These are phyloP conservation scores for Xanthoconium separans DNA, from an alignment of 1,284 basidiomycete species.

Conservation along the genomic window DNA sequence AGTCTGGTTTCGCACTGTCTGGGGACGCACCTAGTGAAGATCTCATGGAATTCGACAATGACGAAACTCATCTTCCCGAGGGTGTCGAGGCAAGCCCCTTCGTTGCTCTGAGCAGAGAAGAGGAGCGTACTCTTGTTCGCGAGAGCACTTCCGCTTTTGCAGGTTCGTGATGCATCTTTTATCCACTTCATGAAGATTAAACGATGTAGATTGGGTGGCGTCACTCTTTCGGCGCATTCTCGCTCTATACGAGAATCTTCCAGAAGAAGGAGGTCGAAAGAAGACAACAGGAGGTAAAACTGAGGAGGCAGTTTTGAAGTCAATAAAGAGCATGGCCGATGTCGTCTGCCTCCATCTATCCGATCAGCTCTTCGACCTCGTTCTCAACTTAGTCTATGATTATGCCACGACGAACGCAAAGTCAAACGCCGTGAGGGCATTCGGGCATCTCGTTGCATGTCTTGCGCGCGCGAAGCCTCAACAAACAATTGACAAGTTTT, in stretches of 20 bases:
- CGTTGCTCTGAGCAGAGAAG: constrained; percentile 56
- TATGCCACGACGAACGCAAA: constrained; percentile 87
- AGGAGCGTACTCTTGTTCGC: constrained; percentile 72
- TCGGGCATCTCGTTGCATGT: constrained; percentile 87
- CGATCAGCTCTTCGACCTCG: constrained; percentile 83
- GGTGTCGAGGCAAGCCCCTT: constrained; percentile 53
- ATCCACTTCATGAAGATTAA: constrained; percentile 10
- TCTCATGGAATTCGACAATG: constrained; percentile 52
- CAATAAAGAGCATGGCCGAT: constrained; percentile 82
- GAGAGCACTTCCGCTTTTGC: constrained; percentile 82
- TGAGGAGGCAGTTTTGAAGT: constrained; percentile 82
- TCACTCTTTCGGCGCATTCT: constrained; percentile 87
- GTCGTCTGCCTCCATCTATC: constrained; percentile 88
- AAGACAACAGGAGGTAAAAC: constrained; percentile 84
- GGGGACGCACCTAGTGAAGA: constrained; percentile 53
- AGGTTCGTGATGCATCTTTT: constrained; percentile 42
- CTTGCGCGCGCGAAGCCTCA: constrained; percentile 80
- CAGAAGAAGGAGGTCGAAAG: constrained; percentile 86
- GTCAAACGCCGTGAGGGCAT: constrained; percentile 86
- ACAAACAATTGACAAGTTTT: constrained; percentile 77
- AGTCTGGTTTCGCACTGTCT: constrained; percentile 52
- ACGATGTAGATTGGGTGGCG: constrained; percentile 76
- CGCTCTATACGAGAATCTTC: constrained; percentile 88
- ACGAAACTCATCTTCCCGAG: constrained; percentile 48
- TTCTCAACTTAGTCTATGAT: constrained; percentile 82